phyloP scores from a whole-genome alignment of 768 basidiomycete species.

The Hypholoma fasciculare region DNA sequence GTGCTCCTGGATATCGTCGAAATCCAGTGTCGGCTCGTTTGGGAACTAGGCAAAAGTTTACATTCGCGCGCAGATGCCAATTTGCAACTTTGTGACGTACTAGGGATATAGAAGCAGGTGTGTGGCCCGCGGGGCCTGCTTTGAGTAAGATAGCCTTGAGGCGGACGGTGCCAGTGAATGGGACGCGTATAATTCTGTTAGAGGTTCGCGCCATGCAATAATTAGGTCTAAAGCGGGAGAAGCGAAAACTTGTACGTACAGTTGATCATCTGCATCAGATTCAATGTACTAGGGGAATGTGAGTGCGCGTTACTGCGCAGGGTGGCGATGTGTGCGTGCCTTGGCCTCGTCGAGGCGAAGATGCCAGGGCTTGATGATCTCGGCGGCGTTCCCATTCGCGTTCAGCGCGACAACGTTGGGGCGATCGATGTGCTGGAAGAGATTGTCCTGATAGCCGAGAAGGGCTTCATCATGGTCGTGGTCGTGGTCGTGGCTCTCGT shows the following conservation, averaged over 20 bases:
- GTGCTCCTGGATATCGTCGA: slow-evolving; percentile 65
- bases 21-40: slow-evolving; percentile 80
- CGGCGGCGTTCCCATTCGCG: slow-evolving; percentile 46
- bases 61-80: background rate
- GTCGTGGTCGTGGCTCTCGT: slow-evolving; percentile 60
- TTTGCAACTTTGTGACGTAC: slow-evolving; percentile 39
- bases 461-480: slow-evolving; percentile 57
- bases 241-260: slow-evolving; percentile 42
- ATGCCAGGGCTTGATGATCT: slow-evolving; percentile 88
- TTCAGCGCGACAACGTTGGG: slow-evolving; percentile 83
- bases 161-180: slow-evolving; percentile 87
- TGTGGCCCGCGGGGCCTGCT: slow-evolving; percentile 77
- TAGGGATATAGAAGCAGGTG: slow-evolving; percentile 69
- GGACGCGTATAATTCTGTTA: slow-evolving; percentile 74
- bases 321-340: slow-evolving; percentile 25
- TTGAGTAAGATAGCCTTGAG: slow-evolving; percentile 82
- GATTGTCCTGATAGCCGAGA: slow-evolving; percentile 64
- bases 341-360: slow-evolving; percentile 66
- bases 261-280: slow-evolving; percentile 89
- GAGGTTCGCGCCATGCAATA: background rate
- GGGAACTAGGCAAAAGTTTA: slow-evolving; percentile 51
- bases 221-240: background rate
- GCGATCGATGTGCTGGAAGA: slow-evolving; percentile 77
- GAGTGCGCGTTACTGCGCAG: background rate
- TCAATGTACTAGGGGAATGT: slow-evolving; percentile 61